Evolutionary conservation across 352 stramenopile genomes (phyloP).

Genomic region (Globisporangium rhizosaccharum): DNA sequence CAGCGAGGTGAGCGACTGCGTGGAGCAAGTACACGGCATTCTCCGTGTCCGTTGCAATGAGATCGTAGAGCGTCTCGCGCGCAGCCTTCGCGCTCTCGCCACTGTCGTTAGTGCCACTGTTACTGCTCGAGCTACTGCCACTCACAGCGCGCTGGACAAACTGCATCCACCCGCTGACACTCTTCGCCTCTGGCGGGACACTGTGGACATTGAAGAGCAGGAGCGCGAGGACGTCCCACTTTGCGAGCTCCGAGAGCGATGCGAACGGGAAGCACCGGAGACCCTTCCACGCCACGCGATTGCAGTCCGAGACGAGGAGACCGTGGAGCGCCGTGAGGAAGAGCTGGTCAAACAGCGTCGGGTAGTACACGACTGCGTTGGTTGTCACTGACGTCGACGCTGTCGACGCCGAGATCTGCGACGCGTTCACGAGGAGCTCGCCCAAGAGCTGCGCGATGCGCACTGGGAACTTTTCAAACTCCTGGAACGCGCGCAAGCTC

Average conservation of each 20-base stretch:
- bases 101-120: constrained; percentile 17
- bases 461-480: constrained; percentile 77
- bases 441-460: constrained; percentile 65
- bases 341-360: constrained; percentile 80
- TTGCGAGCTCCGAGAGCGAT: constrained; percentile 62
- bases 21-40: constrained; percentile 68
- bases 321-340: constrained; percentile 79
- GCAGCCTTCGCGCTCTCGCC: constrained; percentile 26
- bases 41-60: constrained; percentile 58
- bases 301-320: constrained; percentile 64
- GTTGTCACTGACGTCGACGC: constrained; percentile 14
- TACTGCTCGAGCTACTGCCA: constrained; percentile 14
- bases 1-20: constrained; percentile 43
- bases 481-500: constrained; percentile 60
- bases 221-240: constrained; percentile 78
- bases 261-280: constrained; percentile 65
- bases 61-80: constrained; percentile 46
- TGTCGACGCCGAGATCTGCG: constrained; percentile 40
- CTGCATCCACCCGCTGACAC: constrained; percentile 44
- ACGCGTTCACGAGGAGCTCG: constrained; percentile 56
- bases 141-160: constrained; percentile 46
- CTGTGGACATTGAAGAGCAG: constrained; percentile 68
- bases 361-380: constrained; percentile 47
- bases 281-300: constrained; percentile 74
- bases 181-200: constrained; percentile 60